A percentile compares a stretch with the other conserved stretches of the same genome.
Evolutionary conservation across 768 basidiomycete species (phyloP).

Genomic region (Multifurca ochricompacta): DNA sequence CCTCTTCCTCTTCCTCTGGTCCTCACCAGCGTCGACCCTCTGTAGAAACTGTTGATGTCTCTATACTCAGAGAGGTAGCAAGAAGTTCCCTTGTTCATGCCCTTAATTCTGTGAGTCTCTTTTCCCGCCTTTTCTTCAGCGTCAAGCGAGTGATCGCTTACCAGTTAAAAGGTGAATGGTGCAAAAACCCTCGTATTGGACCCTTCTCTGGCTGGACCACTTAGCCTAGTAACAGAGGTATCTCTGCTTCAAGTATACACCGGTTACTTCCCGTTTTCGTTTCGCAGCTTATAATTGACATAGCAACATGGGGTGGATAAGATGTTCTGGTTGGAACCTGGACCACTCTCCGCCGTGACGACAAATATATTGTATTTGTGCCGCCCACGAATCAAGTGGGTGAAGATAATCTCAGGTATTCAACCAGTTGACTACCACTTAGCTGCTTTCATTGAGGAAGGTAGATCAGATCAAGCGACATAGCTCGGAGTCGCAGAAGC

Average conservation of each 20-base stretch:
- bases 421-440: constrained; percentile 20
- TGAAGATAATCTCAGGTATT: constrained; percentile 88
- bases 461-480: constrained; percentile 90
- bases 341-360: constrained; percentile 73
- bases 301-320: constrained; percentile 99
- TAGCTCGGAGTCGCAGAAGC: constrained; percentile 58
- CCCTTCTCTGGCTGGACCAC: constrained; percentile 76
- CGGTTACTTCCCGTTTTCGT: not conserved
- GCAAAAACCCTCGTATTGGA: constrained; percentile 97
- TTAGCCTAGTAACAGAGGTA: constrained; percentile 94
- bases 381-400: constrained; percentile 74
- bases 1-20: constrained; percentile 23
- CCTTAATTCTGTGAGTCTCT: constrained; percentile 58
- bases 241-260: constrained; percentile 73
- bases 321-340: constrained; percentile 98
- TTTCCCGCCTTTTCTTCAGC: not conserved
- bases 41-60: constrained; percentile 46
- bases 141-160: not conserved
- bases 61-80: constrained; percentile 66
- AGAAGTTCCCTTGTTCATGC: constrained; percentile 77
- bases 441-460: constrained; percentile 23
- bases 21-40: constrained; percentile 30
- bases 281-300: not conserved
- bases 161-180: constrained; percentile 62
- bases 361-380: constrained; percentile 91